Evolutionary conservation across 768 basidiomycete genomes (phyloP).

Genomic region (Lentinus brumalis): DNA sequence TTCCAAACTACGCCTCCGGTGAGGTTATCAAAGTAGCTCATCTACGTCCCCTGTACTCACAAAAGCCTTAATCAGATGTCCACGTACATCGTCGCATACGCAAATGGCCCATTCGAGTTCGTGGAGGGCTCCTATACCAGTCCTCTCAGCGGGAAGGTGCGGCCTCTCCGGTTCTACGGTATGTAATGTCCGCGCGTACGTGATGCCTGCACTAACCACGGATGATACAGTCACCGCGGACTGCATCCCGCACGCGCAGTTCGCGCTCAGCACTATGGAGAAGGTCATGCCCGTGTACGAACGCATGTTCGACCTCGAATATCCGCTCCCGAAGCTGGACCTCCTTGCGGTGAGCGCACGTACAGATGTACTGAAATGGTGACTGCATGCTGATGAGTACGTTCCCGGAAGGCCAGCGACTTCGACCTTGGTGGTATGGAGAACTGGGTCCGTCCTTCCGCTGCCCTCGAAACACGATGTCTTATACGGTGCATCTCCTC

Average conservation of each 20-base stretch:
- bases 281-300: slow-evolving; percentile 89
- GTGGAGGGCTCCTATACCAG: slow-evolving; percentile 77
- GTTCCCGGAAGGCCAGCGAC: slow-evolving; percentile 55
- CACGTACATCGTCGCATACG: slow-evolving; percentile 86
- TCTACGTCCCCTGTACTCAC: background rate
- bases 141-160: slow-evolving; percentile 74
- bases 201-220: slow-evolving; percentile 2
- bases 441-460: slow-evolving; percentile 60
- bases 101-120: slow-evolving; percentile 77
- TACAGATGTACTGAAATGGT: background rate
- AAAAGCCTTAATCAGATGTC: slow-evolving; percentile 54
- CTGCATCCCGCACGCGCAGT: slow-evolving; percentile 79
- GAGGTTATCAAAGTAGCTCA: slow-evolving; percentile 8
- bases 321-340: slow-evolving; percentile 92
- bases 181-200: slow-evolving; percentile 4
- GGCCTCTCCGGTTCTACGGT: slow-evolving; percentile 88
- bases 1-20: slow-evolving; percentile 81
- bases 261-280: slow-evolving; percentile 85
- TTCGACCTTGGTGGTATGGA: slow-evolving; percentile 95
- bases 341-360: slow-evolving; percentile 67
- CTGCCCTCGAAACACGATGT: too few species aligned
- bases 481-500: background rate
- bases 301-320: slow-evolving; percentile 88
- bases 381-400: slow-evolving; percentile 22
- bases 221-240: slow-evolving; percentile 67